Evolutionary conservation across 2,329 filamentous ascomycete species (phyloP), one percentile per base, ranked within the genome.

Genomic region (Rhynchosporium graminicola): DNA sequence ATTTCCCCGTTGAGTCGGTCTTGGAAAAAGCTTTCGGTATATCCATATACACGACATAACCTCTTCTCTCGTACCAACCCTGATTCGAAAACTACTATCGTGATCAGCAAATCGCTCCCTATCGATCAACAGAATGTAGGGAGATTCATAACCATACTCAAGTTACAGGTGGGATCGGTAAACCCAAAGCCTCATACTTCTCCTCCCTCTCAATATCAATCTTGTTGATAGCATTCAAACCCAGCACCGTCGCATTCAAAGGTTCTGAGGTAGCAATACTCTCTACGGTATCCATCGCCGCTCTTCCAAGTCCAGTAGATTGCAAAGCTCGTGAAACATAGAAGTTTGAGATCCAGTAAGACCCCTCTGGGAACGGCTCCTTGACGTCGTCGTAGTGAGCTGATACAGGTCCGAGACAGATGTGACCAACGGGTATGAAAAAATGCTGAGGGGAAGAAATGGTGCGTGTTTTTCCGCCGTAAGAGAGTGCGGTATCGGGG

Each of bases 371-470:
- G 45, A 31, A 42, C 7, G 65, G 52, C 9, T 58, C 57, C 26
- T 59, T 61, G 4, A 55, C 43, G 33, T 67, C 57, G 3, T 61
- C 38, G 42, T 64, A 61, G 2, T 54, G 40, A 4, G 64, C 40
- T 26, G 64, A 36, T 1, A 46, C n/a, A 38, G 31, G 59, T 29
- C 67, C 68, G 2, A 72, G 61, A 28, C 61, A 70, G 36, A 72
- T 68, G 56, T 72, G 70, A n/a, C 70, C 70, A 2, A 72, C 54
- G 6, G 70, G 70, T 5, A 65, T 62, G 51, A 72, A 72, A 4
- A 38, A 51, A 36, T 31, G 57, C 9, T 59, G 57, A 3, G 66
- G 62, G 0, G 28, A 52, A 4, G 68, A 62, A n/a, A 66, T 58
- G 12, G 26, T 29, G 20, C 69, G 61, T 15, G 64, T 43, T 55